phyloP scores from a whole-genome alignment of 2,329 filamentous ascomycete genomes.

The Colletotrichum acutatum region DNA sequence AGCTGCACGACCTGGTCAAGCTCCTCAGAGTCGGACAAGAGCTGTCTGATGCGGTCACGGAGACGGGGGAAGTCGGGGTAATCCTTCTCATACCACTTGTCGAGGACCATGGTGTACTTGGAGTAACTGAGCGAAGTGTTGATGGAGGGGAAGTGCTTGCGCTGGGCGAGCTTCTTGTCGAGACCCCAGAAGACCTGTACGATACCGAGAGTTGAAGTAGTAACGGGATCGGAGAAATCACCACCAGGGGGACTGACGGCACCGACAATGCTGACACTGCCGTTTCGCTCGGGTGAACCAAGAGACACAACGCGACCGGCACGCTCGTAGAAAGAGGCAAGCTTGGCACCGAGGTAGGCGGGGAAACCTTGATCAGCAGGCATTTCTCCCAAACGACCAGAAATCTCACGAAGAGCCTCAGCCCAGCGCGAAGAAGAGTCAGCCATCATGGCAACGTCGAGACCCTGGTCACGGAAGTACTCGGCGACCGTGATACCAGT shows the following conservation, averaged over 20 bases:
- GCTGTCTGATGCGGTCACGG: slow-evolving; percentile 91
- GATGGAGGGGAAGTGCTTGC: slow-evolving; percentile 99
- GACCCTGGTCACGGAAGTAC: slow-evolving; percentile 97
- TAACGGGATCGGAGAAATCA: slow-evolving; percentile 99
- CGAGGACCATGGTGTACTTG: slow-evolving; percentile 91
- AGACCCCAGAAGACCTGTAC: slow-evolving; percentile 99
- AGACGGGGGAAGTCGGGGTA: slow-evolving; percentile 94
- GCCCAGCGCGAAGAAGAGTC: slow-evolving; percentile 99
- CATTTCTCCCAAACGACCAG: slow-evolving; percentile 99
- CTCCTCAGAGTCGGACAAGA: slow-evolving; percentile 95
- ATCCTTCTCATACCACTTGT: slow-evolving; percentile 94
- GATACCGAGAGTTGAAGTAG: slow-evolving; percentile 91
- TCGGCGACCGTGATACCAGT: slow-evolving; percentile 95
- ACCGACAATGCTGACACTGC: slow-evolving; percentile 97
- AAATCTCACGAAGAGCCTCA: slow-evolving; percentile 97
- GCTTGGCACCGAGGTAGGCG: slow-evolving; percentile 94
- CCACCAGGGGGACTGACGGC: slow-evolving; percentile 97
- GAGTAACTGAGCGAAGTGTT: slow-evolving; percentile 95
- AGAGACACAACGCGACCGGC: slow-evolving; percentile 88
- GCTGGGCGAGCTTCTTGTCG: slow-evolving; percentile 98
- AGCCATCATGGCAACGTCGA: slow-evolving; percentile 99
- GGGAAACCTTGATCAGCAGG: slow-evolving; percentile 99
- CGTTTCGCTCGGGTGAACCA: slow-evolving; percentile 87
- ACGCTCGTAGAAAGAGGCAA: slow-evolving; percentile 99
- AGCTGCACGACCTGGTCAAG: slow-evolving; percentile 98